Evolutionary conservation across 345 rosid genomes (phyloP).

Genomic region (Camelina hispida): DNA sequence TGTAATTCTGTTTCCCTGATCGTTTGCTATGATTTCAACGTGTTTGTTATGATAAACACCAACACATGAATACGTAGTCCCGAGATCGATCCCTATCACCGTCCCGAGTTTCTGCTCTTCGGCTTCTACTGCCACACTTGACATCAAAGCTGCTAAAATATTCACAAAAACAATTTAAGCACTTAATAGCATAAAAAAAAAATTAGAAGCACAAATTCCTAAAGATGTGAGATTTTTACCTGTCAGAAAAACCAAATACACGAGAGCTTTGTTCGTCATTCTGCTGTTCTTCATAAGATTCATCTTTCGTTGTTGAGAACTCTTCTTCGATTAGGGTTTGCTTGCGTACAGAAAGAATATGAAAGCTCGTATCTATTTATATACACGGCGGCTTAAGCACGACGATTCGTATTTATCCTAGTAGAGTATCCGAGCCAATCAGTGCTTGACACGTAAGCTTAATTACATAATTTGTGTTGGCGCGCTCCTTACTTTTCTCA

Average conservation of each 20-base stretch:
- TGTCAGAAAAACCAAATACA: constrained; percentile 35
- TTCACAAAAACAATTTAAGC: not conserved
- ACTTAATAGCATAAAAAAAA: not conserved
- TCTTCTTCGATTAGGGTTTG: not conserved
- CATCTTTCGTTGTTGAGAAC: constrained; percentile 19
- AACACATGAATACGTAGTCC: constrained; percentile 64
- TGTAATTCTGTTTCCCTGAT: constrained; percentile 69
- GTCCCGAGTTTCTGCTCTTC: constrained; percentile 52
- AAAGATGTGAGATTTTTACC: constrained; percentile 33
- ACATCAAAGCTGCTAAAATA: constrained; percentile 37
- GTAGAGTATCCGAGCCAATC: constrained; percentile 40
- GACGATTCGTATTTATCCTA: not conserved
- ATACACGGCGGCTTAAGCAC: not conserved
- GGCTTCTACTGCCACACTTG: constrained; percentile 42
- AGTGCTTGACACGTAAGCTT: constrained; percentile 29
- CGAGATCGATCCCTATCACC: constrained; percentile 65
- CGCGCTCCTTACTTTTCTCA: constrained; percentile 13
- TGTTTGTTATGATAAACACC: constrained; percentile 54
- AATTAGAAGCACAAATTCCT: not conserved
- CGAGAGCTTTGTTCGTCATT: constrained; percentile 33
- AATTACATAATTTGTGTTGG: not conserved
- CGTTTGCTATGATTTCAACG: constrained; percentile 67
- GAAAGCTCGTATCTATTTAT: constrained; percentile 11
- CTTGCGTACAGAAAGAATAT: not conserved
- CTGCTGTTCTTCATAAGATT: not conserved